These are phyloP conservation scores for Phyllosticta capitalensis DNA, from an alignment of 2,329 filamentous ascomycete genomes.

Conservation along the genomic window DNA sequence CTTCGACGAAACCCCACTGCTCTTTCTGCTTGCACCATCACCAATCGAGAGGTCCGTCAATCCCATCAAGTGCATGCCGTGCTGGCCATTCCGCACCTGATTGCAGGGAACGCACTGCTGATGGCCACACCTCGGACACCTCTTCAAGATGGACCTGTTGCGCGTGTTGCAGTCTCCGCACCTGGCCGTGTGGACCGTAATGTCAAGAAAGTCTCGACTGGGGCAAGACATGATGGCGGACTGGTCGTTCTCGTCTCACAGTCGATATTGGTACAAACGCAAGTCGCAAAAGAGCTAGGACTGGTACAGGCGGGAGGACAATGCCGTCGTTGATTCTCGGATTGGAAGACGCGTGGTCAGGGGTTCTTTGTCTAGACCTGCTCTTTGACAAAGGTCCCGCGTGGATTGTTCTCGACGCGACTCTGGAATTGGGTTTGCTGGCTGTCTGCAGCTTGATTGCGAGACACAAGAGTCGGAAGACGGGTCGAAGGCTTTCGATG, in stretches of 20 bases:
- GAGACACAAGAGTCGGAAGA: not conserved
- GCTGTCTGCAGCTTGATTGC: not conserved
- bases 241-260: not conserved
- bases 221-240: not conserved
- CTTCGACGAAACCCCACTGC: not conserved
- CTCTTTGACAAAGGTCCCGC: not conserved
- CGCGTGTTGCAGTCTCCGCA: slow-evolving; percentile 26
- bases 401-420: not conserved
- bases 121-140: slow-evolving; percentile 15
- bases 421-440: not conserved
- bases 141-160: slow-evolving; percentile 22
- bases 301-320: not conserved
- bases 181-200: slow-evolving; percentile 26
- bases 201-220: slow-evolving; percentile 10
- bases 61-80: not conserved
- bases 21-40: not conserved
- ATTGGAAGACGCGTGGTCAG: not conserved
- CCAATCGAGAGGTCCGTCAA: not conserved
- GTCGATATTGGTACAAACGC: not conserved
- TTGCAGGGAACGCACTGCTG: slow-evolving; percentile 22
- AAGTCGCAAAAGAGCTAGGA: not conserved
- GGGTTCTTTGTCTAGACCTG: not conserved
- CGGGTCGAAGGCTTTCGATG: not conserved
- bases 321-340: not conserved
- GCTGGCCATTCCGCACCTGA: slow-evolving; percentile 6